Evolutionary conservation across 371 early-diverging fungal species (phyloP).

Genomic region (Gilbertella persicaria): DNA sequence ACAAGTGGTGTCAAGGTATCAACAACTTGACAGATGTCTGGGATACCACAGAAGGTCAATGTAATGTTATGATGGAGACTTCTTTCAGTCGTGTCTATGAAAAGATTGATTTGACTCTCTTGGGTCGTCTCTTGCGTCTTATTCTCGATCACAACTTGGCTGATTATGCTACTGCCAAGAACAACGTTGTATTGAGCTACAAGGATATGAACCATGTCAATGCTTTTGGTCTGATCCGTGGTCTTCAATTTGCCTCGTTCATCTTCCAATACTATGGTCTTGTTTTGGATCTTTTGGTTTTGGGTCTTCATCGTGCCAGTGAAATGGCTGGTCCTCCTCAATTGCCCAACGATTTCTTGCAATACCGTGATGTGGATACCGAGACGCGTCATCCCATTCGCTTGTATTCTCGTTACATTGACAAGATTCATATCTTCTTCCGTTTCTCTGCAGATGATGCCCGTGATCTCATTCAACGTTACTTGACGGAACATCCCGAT

Average conservation of each 20-base stretch:
- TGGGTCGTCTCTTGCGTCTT: slow-evolving; percentile 93
- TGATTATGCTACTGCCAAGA: slow-evolving; percentile 99
- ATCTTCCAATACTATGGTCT: slow-evolving; percentile 98
- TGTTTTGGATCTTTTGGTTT: slow-evolving; percentile 93
- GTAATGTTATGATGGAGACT: slow-evolving; percentile 95
- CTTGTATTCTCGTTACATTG: slow-evolving; percentile 94
- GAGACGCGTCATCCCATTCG: slow-evolving; percentile 97
- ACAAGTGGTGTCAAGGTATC: slow-evolving; percentile 98
- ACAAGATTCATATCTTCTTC: slow-evolving; percentile 92
- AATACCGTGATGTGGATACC: slow-evolving; percentile 90
- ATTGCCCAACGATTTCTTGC: slow-evolving; percentile 95
- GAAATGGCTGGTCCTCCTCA: slow-evolving; percentile 97
- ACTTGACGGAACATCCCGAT: slow-evolving; percentile 97
- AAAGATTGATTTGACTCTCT: slow-evolving; percentile 97
- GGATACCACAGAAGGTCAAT: slow-evolving; percentile 90
- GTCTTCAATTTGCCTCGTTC: slow-evolving; percentile 98
- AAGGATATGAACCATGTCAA: slow-evolving; percentile 99
- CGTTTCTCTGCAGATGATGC: slow-evolving; percentile 93
- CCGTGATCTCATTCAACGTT: slow-evolving; percentile 94
- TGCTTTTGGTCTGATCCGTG: slow-evolving; percentile 95
- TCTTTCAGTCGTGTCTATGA: slow-evolving; percentile 90
- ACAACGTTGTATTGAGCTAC: slow-evolving; percentile 95
- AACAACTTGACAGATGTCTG: slow-evolving; percentile 96
- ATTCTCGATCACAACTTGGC: slow-evolving; percentile 98
- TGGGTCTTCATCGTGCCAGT: slow-evolving; percentile 93